Evolutionary conservation across 805 yeast genomes (phyloP), one percentile per base, ranked within the genome.

Genomic region (Lachancea lanzarotensis): DNA sequence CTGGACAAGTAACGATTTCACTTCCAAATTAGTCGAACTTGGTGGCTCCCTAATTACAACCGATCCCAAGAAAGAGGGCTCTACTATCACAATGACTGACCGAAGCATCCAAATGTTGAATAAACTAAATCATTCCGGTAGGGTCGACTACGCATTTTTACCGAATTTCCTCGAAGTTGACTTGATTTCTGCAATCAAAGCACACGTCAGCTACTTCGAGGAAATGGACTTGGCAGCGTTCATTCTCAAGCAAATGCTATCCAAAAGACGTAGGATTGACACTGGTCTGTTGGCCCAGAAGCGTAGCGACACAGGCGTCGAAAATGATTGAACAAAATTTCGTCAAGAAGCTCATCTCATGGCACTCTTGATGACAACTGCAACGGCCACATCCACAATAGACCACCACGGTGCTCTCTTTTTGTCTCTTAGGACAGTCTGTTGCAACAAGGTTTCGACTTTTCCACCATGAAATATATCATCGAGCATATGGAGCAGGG

Each of bases 401-500:
- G n/a, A n/a, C n/a, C n/a, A n/a, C n/a, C n/a, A n/a, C n/a, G n/a
- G n/a, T n/a, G n/a, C n/a, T n/a, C n/a, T n/a, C n/a, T n/a, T n/a
- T n/a, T n/a, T n/a, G n/a, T n/a, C n/a, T n/a, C n/a, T n/a, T n/a
- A n/a, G n/a, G n/a, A n/a, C n/a, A n/a, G n/a, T n/a, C n/a, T n/a
- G n/a, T n/a, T n/a, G 29, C 29, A 26, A 11, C 29, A 11, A 26
- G 7, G 29, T 8, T 7, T 8, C 11, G 29, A 26, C 10, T 16
- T 17, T 32, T 7, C 26, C 22, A 35, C 7, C 22, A 86, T 86
- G 95, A 88, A 87, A 66, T 91, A 89, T 72, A 79, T 93, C 43
- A 89, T 91, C 42, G 98, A 91, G 66, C 98, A 91, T 62, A 91
- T 91, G 97, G 98, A 91, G 66, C 84, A 80, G 49, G 98, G 96